Conservation (phyloP, 192 early-diverging fungal species). For the Gaertneriomyces sp. region DNA sequence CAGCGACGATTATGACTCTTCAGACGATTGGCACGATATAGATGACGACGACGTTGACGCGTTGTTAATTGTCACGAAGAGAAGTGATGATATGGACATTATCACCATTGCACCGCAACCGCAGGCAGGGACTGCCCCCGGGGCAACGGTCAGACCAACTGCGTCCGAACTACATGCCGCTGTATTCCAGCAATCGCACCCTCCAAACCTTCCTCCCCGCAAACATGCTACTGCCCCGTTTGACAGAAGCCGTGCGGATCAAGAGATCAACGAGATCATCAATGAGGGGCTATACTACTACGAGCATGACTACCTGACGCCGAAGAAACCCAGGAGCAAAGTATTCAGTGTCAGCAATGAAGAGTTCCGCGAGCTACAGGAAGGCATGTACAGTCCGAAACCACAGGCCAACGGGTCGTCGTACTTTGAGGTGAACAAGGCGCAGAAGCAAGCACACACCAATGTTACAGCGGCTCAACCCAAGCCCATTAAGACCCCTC, state of each 20-base stretch:
- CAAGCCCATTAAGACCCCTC: constrained; percentile 26
- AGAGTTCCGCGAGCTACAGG: constrained; percentile 12
- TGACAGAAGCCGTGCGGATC: constrained; percentile 73
- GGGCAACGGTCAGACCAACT: constrained; percentile 63
- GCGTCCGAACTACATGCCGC: constrained; percentile 35
- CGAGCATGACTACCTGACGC: constrained; percentile 45
- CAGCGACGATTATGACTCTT: constrained; percentile 45
- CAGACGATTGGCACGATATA: constrained; percentile 71
- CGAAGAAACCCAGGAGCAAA: constrained; percentile 25
- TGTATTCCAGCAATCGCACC: constrained; percentile 10
- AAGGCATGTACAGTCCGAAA: constrained; percentile 9
- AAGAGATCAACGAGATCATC: constrained; percentile 87
- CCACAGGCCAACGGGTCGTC: not conserved
- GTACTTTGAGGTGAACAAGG: not conserved
- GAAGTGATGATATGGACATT: constrained; percentile 7
- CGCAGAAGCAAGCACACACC: constrained; percentile 1
- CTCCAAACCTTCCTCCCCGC: constrained; percentile 45
- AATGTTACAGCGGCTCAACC: constrained; percentile 3
- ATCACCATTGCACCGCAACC: constrained; percentile 7
- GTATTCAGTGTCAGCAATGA: constrained; percentile 14
- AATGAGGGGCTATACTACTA: constrained; percentile 94
- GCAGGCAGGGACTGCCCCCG: not conserved
- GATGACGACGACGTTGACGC: constrained; percentile 85
- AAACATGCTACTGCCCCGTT: constrained; percentile 62
- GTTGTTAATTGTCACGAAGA: constrained; percentile 90